These are phyloP conservation scores for Saururus chinensis DNA, from an alignment of 164 flowering plant species.

Conservation along the genomic window DNA sequence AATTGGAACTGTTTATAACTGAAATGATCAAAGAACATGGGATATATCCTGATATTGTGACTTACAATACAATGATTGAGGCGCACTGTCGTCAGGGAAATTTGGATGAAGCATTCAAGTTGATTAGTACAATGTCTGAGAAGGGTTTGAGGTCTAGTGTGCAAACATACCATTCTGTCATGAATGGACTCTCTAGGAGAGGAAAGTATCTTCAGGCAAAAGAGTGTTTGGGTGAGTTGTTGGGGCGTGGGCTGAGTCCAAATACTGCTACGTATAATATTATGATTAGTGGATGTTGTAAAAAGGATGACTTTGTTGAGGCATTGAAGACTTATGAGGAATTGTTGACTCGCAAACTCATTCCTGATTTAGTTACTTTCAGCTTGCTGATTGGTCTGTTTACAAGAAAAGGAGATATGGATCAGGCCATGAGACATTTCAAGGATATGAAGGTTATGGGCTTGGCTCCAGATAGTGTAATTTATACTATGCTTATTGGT, in stretches of 20 bases:
- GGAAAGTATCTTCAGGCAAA: slow-evolving; percentile 46
- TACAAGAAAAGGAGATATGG: slow-evolving; percentile 48
- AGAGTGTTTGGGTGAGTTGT: slow-evolving; percentile 50
- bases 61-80: slow-evolving; percentile 61
- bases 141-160: slow-evolving; percentile 53
- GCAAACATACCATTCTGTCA: slow-evolving; percentile 53
- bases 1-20: slow-evolving; percentile 27
- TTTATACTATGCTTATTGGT: slow-evolving; percentile 73
- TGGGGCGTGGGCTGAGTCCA: slow-evolving; percentile 41
- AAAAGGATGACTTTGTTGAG: slow-evolving; percentile 28
- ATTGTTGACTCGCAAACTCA: slow-evolving; percentile 35
- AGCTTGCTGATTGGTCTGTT: slow-evolving; percentile 58
- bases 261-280: slow-evolving; percentile 64
- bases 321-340: slow-evolving; percentile 39
- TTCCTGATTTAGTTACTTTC: slow-evolving; percentile 69
- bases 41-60: slow-evolving; percentile 54
- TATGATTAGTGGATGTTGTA: slow-evolving; percentile 57
- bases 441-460: slow-evolving; percentile 46
- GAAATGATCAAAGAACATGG: slow-evolving; percentile 58
- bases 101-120: slow-evolving; percentile 48
- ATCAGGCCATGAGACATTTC: slow-evolving; percentile 44
- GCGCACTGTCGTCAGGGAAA: slow-evolving; percentile 50
- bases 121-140: slow-evolving; percentile 37
- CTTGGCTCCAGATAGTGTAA: slow-evolving; percentile 58
- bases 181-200: slow-evolving; percentile 61